Conservation (phyloP, 1,139 yeast genomes). For the Casaregolazyma lundiana region DNA sequence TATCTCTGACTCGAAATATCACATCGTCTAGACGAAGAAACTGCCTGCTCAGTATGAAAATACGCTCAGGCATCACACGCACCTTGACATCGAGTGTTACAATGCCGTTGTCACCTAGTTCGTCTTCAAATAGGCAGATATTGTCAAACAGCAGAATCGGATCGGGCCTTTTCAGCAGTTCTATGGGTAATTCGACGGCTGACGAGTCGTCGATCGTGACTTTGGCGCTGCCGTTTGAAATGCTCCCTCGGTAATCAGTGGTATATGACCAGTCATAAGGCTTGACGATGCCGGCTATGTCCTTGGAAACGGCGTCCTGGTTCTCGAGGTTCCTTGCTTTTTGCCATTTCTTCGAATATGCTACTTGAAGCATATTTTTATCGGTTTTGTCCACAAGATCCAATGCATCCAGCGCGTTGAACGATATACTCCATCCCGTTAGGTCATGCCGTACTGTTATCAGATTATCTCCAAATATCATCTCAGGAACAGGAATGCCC, state of each 20-base stretch:
- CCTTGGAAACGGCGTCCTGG: conserved; percentile 24
- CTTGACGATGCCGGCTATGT: conserved; percentile 53
- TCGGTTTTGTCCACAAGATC: conserved; percentile 55
- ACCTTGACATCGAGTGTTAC: conserved; percentile 72
- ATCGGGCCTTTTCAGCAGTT: conserved; percentile 65
- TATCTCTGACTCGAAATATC: conserved; percentile 74
- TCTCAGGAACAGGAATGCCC: conserved; percentile 87
- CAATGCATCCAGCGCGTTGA: conserved; percentile 78
- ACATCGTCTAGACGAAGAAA: conserved; percentile 90
- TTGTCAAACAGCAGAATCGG: conserved; percentile 90
- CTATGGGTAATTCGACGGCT: conserved; percentile 54
- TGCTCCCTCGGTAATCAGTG: conserved; percentile 67
- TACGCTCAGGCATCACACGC: conserved; percentile 82
- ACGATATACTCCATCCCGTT: conserved; percentile 48
- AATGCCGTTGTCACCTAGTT: conserved; percentile 92
- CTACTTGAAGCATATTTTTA: conserved; percentile 54
- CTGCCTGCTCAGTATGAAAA: conserved; percentile 68
- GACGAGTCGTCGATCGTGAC: conserved; percentile 22
- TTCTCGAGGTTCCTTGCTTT: conserved; percentile 47
- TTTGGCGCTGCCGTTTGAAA: conserved; percentile 9
- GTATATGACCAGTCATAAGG: conserved; percentile 98
- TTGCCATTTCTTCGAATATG: conserved; percentile 88
- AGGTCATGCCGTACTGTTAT: conserved; percentile 44
- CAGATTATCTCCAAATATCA: conserved; percentile 90
- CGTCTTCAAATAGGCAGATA: conserved; percentile 85